phyloP scores from a whole-genome alignment of 1,284 basidiomycete genomes.

The Melampsora larici-populina region DNA sequence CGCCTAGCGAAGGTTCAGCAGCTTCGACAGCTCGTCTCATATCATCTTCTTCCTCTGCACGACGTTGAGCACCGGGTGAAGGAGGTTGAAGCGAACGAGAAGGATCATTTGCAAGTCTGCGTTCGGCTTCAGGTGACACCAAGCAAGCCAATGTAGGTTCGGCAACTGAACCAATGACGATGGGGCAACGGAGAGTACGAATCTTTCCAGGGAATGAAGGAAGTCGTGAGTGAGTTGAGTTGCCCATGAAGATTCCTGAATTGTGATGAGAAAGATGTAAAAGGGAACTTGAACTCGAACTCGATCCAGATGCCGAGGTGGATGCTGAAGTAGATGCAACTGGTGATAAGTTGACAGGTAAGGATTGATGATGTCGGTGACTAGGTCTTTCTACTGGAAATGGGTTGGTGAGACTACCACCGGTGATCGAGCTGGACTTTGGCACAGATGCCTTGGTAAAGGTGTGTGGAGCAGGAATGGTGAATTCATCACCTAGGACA shows the following conservation, averaged over 20 bases:
- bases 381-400: conserved; percentile 47
- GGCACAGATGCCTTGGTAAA: conserved; percentile 43
- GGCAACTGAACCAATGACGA: conserved; percentile 56
- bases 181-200: conserved; percentile 54
- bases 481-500: conserved; percentile 25
- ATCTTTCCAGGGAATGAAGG: conserved; percentile 51
- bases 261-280: conserved; percentile 45
- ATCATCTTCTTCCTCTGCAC: conserved; percentile 30
- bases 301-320: conserved; percentile 22
- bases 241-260: conserved; percentile 3
- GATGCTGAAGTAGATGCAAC: conserved; percentile 41
- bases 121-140: conserved; percentile 26
- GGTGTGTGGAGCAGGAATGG: conserved; percentile 37
- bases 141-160: conserved; percentile 51
- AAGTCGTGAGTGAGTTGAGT: conserved; percentile 21
- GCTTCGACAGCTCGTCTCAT: conserved; percentile 36
- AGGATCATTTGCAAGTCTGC: conserved; percentile 2
- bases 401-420: conserved; percentile 42
- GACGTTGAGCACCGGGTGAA: conserved; percentile 9
- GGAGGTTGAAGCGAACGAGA: conserved; percentile 1
- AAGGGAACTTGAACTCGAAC: conserved; percentile 12
- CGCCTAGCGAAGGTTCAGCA: conserved; percentile 30
- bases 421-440: conserved; percentile 45
- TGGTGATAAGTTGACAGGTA: conserved; percentile 48
- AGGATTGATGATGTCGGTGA: conserved; percentile 47